Conservation (phyloP, 768 basidiomycete species). For the Boletus edulis region DNA sequence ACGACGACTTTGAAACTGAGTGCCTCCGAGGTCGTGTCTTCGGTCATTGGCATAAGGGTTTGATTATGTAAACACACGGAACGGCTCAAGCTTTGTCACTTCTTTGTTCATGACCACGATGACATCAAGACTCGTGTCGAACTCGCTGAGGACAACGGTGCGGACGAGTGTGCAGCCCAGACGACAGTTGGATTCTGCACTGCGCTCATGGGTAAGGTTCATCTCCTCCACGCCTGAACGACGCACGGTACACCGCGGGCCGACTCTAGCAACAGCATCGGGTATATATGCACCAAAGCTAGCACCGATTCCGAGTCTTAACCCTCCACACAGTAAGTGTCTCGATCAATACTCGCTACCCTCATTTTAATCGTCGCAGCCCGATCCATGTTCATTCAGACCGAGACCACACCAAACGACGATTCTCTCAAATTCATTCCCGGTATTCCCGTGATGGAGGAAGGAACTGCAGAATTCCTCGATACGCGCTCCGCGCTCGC, state of each 20-base stretch:
- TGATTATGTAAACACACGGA: constrained; percentile 22
- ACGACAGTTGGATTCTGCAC: constrained; percentile 3
- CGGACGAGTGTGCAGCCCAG: constrained; percentile 2
- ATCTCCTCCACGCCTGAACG: constrained; percentile 22
- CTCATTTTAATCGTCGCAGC: constrained; percentile 35
- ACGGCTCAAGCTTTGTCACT: neutral
- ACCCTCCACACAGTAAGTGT: constrained; percentile 36
- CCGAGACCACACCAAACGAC: constrained; percentile 94
- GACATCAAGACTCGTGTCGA: constrained; percentile 15
- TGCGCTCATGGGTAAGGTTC: constrained; percentile 22
- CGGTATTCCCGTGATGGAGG: constrained; percentile 82
- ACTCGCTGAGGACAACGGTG: constrained; percentile 13
- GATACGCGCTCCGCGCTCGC: constrained; percentile 80
- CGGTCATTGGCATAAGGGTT: constrained; percentile 1
- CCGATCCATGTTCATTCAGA: constrained; percentile 98
- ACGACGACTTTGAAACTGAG: constrained; percentile 4
- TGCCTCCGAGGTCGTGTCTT: neutral
- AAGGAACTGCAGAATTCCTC: constrained; percentile 91
- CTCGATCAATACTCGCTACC: neutral
- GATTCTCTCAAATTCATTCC: constrained; percentile 99
- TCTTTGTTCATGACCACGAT: constrained; percentile 15
- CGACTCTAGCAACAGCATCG: constrained; percentile 35
- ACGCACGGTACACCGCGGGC: constrained; percentile 28
- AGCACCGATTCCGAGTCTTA: neutral
- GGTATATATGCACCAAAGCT: constrained; percentile 17